Percentiles rank a stretch among this genome's conserved stretches.
Conservation (phyloP, 1,139 yeast genomes). For the Zygosaccharomyces sapae region DNA sequence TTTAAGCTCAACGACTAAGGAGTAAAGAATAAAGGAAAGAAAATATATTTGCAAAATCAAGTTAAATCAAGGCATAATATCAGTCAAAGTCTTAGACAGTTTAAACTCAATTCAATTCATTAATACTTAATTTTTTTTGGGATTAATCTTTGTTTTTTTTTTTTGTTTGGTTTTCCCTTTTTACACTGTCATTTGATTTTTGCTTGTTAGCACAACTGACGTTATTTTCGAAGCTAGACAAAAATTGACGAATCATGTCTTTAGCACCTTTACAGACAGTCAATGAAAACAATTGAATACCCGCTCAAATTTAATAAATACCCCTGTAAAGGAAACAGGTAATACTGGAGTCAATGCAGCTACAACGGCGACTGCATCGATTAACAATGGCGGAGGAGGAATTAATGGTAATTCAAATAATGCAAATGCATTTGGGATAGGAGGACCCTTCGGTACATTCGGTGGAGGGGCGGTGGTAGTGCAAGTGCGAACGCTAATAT, state of each 20-base stretch:
- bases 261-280: slow-evolving; percentile 36
- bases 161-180: too few relatives aligned
- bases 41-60: neutral
- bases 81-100: too few relatives aligned
- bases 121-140: too few relatives aligned
- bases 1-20: too few relatives aligned
- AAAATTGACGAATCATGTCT: slow-evolving; percentile 16
- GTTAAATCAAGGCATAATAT: too few relatives aligned
- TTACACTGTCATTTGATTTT: neutral
- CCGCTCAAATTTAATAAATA: slow-evolving; percentile 29
- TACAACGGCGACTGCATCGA: neutral
- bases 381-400: slow-evolving; percentile 2
- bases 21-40: slow-evolving; percentile 1
- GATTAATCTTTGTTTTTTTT: too few relatives aligned
- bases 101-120: too few relatives aligned
- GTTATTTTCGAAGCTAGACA: neutral
- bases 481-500: slow-evolving; percentile 4
- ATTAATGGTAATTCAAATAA: neutral
- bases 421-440: neutral
- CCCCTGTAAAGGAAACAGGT: slow-evolving; percentile 29
- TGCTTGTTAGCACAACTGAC: neutral
- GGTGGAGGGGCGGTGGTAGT: slow-evolving; percentile 1
- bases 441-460: neutral
- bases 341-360: slow-evolving; percentile 8
- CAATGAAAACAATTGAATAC: slow-evolving; percentile 36